Percentiles rank a stretch among this genome's conserved stretches.
Conservation (phyloP, 2,329 filamentous ascomycete genomes). For the Colletotrichum trifolii region DNA sequence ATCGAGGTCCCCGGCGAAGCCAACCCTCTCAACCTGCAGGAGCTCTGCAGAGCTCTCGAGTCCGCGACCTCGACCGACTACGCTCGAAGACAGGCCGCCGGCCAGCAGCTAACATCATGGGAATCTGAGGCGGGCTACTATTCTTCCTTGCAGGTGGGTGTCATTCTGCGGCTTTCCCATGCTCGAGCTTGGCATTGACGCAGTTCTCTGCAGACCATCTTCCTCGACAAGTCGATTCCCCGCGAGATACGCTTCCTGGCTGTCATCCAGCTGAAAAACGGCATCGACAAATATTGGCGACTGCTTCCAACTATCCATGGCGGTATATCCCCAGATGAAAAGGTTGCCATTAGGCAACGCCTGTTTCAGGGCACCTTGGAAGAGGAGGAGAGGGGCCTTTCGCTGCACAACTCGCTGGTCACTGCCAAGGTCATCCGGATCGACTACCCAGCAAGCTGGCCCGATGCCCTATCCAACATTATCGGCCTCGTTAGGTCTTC, state of each 20-base stretch:
- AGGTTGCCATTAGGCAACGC: slow-evolving; percentile 77
- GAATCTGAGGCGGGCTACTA: slow-evolving; percentile 75
- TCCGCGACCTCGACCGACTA: slow-evolving; percentile 72
- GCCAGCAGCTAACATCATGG: slow-evolving; percentile 79
- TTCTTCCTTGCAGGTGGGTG: slow-evolving; percentile 72
- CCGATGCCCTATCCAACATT: slow-evolving; percentile 68
- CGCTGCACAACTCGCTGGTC: slow-evolving; percentile 88
- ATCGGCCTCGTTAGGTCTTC: slow-evolving; percentile 72
- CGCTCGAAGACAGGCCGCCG: slow-evolving; percentile 72
- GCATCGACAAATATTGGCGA: slow-evolving; percentile 95
- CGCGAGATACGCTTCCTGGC: slow-evolving; percentile 86
- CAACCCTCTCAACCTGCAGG: slow-evolving; percentile 72
- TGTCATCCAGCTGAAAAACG: slow-evolving; percentile 95
- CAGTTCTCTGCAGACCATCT: slow-evolving; percentile 69
- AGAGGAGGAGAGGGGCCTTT: slow-evolving; percentile 80
- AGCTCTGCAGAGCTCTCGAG: slow-evolving; percentile 73
- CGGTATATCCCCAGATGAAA: slow-evolving; percentile 79
- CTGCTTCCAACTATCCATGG: slow-evolving; percentile 66
- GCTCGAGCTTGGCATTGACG: slow-evolving; percentile 16
- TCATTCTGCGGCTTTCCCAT: not conserved
- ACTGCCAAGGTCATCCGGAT: slow-evolving; percentile 88
- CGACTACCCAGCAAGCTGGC: slow-evolving; percentile 91
- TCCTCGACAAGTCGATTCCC: slow-evolving; percentile 82
- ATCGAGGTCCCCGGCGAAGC: slow-evolving; percentile 88
- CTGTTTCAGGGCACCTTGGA: slow-evolving; percentile 81